Conservation (phyloP, 2,329 filamentous ascomycete species). For the Calonectria naviculata region DNA sequence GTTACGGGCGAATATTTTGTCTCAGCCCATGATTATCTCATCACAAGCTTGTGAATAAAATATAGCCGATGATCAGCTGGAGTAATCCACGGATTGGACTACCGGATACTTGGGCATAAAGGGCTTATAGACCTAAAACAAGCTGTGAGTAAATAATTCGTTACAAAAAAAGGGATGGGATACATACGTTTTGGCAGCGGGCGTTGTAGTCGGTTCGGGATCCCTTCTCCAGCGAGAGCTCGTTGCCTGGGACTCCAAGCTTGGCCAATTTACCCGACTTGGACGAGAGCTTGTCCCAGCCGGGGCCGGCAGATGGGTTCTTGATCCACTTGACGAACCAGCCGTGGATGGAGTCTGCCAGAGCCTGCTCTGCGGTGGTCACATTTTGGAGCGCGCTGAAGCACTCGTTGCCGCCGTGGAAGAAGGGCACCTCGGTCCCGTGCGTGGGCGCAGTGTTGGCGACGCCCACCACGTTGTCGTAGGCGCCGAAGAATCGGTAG, state of each 20-base stretch:
- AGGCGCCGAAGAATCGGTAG: neutral
- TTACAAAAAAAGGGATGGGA: no score
- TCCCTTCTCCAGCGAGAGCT: neutral
- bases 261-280: neutral
- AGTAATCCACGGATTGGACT: neutral
- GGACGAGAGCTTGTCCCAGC: slow-evolving; percentile 45
- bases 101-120: neutral
- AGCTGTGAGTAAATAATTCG: neutral
- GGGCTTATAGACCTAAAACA: neutral
- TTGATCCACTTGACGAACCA: slow-evolving; percentile 59
- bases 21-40: neutral
- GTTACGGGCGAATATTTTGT: neutral
- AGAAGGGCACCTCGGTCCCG: slow-evolving; percentile 54
- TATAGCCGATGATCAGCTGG: neutral
- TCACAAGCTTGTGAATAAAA: neutral
- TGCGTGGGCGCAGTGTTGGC: slow-evolving; percentile 38
- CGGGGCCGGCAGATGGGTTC: slow-evolving; percentile 53
- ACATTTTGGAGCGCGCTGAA: slow-evolving; percentile 47
- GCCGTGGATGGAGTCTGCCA: slow-evolving; percentile 53
- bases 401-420: slow-evolving; percentile 57
- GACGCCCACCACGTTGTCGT: slow-evolving; percentile 27
- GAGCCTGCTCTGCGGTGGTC: slow-evolving; percentile 50
- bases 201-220: neutral
- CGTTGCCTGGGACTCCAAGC: neutral
- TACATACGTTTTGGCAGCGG: neutral